phyloP scores from a whole-genome alignment of 1,284 basidiomycete species.

The Chalciporus piperatoides region DNA sequence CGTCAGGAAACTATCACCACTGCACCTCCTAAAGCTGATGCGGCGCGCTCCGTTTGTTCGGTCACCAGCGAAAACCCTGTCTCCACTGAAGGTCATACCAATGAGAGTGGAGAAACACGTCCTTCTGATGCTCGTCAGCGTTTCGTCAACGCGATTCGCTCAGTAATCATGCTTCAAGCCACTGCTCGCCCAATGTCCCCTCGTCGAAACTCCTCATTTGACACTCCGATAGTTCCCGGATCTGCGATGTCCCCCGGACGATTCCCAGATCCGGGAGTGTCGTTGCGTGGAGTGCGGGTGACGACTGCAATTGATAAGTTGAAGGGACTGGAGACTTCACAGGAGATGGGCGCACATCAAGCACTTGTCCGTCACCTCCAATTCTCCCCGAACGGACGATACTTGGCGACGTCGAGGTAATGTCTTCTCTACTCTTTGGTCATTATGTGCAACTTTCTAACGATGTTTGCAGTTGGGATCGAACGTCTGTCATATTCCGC shows the following conservation, averaged over 20 bases:
- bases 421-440: not conserved
- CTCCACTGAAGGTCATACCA: constrained; percentile 28
- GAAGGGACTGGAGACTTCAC: constrained; percentile 50
- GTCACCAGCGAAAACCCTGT: constrained; percentile 27
- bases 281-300: constrained; percentile 51
- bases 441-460: constrained; percentile 7
- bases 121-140: constrained; percentile 34
- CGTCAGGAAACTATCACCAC: constrained; percentile 22
- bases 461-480: constrained; percentile 58
- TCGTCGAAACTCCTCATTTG: constrained; percentile 31
- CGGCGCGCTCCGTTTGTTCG: constrained; percentile 24
- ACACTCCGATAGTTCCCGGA: constrained; percentile 24
- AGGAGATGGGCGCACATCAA: constrained; percentile 41
- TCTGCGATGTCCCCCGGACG: constrained; percentile 37
- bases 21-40: constrained; percentile 14
- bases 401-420: constrained; percentile 37
- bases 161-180: constrained; percentile 45
- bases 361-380: constrained; percentile 40
- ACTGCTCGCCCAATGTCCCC: constrained; percentile 32
- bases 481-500: constrained; percentile 69
- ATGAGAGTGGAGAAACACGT: constrained; percentile 26
- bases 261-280: constrained; percentile 38
- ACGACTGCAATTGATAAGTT: constrained; percentile 56
- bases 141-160: constrained; percentile 43
- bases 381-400: constrained; percentile 40